Evolutionary conservation across 169 alveolate species (phyloP).

Genomic region (Eimeria nieschulzi): DNA sequence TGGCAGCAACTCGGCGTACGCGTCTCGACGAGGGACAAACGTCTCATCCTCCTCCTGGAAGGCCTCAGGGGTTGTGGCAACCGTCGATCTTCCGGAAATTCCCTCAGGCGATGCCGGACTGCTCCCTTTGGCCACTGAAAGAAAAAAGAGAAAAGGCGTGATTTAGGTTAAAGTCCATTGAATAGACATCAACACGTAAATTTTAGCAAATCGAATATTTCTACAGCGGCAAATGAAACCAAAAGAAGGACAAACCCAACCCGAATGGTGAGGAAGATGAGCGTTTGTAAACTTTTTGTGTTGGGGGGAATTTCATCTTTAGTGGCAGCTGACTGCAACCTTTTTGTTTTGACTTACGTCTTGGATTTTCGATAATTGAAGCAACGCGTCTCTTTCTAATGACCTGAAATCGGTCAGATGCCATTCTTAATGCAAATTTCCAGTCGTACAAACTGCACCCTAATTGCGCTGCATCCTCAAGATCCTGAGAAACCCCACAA

Average conservation of each 20-base stretch:
- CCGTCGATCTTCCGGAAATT: background rate
- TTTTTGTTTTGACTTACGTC: background rate
- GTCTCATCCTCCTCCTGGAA: background rate
- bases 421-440: background rate
- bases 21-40: background rate
- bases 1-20: slow-evolving; percentile 8
- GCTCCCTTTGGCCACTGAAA: background rate
- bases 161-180: too few species aligned
- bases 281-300: too few species aligned
- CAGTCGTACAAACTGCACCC: slow-evolving; percentile 19
- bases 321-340: too few species aligned
- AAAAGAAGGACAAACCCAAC: too few species aligned
- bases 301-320: too few species aligned
- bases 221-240: too few species aligned
- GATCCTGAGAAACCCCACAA: background rate
- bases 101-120: background rate
- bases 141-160: too few species aligned
- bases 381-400: slow-evolving; percentile 1
- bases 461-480: background rate
- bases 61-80: background rate
- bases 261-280: too few species aligned
- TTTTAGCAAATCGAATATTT: too few species aligned
- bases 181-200: too few species aligned
- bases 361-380: background rate
- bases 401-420: slow-evolving; percentile 7